Conservation (phyloP, 257 asterid genomes). For the Handroanthus guayacan region DNA sequence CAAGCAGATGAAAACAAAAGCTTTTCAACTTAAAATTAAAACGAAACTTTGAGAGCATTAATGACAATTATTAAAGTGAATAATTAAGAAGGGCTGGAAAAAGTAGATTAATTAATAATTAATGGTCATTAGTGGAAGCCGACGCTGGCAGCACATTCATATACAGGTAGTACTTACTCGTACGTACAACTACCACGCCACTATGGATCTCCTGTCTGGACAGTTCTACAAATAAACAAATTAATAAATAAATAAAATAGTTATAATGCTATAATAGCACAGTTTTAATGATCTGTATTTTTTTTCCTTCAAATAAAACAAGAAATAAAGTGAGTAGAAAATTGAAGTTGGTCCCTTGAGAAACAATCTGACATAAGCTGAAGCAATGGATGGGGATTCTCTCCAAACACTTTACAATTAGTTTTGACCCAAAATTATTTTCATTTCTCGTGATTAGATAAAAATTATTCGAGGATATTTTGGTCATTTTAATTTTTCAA, state of each 20-base stretch:
- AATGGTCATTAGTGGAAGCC: conserved; percentile 36
- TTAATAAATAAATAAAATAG: not conserved
- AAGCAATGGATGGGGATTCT: too few species aligned
- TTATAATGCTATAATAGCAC: not conserved
- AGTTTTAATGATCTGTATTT: not conserved
- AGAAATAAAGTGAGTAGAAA: not conserved
- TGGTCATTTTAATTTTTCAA: too few species aligned
- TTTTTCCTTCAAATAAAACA: not conserved
- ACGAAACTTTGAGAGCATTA: not conserved
- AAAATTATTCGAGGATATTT: too few species aligned
- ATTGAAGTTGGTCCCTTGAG: not conserved
- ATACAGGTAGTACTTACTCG: conserved; percentile 42
- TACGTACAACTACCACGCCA: conserved; percentile 31
- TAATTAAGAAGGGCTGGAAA: not conserved
- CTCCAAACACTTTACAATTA: too few species aligned
- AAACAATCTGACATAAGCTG: too few species aligned
- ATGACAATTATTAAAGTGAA: conserved; percentile 30
- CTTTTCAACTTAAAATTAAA: not conserved
- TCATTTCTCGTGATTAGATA: too few species aligned
- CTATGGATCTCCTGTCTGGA: conserved; percentile 23
- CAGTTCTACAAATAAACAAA: not conserved
- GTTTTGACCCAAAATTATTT: too few species aligned
- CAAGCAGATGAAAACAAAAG: conserved; percentile 28
- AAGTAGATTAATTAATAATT: conserved; percentile 33
- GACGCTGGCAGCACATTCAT: conserved; percentile 28